These are phyloP conservation scores for Aspergillus fischeri DNA, from an alignment of 2,329 filamentous ascomycete species.

Conservation along the genomic window DNA sequence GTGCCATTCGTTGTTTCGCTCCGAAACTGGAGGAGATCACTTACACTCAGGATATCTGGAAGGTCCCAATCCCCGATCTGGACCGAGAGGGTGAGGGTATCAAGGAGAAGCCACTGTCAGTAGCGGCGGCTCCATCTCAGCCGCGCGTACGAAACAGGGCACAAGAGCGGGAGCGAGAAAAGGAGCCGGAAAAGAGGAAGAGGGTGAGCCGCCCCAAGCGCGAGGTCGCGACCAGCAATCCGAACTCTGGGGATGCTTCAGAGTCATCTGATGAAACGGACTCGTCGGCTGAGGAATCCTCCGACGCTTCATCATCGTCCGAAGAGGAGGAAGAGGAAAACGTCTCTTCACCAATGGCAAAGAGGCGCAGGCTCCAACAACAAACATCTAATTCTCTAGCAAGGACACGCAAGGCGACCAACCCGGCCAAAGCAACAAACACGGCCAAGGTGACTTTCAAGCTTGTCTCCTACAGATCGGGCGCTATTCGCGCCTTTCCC, in stretches of 20 bases:
- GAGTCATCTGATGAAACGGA: background rate
- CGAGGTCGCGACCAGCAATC: background rate
- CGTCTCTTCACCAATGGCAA: background rate
- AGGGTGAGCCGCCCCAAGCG: background rate
- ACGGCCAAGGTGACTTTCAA: slow-evolving; percentile 13
- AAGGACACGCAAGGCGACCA: background rate
- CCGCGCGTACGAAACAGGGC: slow-evolving; percentile 1
- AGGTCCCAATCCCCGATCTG: background rate
- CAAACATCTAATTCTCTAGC: background rate
- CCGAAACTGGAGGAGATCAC: background rate
- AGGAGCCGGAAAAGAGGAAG: background rate
- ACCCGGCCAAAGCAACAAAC: background rate
- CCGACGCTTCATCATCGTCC: background rate
- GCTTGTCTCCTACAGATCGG: slow-evolving; percentile 10
- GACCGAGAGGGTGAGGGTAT: background rate
- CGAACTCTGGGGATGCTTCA: background rate
- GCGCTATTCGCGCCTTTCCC: slow-evolving; percentile 13
- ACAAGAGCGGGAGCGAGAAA: background rate
- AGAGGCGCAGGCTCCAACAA: background rate
- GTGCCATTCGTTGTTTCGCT: slow-evolving; percentile 7
- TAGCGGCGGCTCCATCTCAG: background rate
- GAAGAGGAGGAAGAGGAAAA: slow-evolving; percentile 1
- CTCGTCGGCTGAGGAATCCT: slow-evolving; percentile 2
- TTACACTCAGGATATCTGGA: slow-evolving; percentile 1
- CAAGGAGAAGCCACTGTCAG: background rate